A percentile compares a stretch with the other conserved stretches of the same genome.
phyloP scores from a whole-genome alignment of 2,329 filamentous ascomycete species.

The Didymella pomorum region DNA sequence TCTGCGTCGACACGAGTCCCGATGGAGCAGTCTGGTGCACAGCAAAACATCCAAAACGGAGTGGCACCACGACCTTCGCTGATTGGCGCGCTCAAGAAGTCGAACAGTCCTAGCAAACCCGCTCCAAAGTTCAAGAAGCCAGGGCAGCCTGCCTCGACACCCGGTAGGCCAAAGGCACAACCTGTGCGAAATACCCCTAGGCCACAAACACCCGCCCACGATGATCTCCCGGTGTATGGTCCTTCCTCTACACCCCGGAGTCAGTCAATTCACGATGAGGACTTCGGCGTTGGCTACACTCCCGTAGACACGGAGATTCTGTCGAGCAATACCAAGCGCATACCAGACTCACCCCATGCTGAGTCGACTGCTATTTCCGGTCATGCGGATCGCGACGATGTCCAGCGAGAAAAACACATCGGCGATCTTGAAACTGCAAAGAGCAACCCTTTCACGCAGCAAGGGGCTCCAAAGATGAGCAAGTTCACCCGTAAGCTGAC shows the following conservation, averaged over 20 bases:
- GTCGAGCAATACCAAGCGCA: conserved; percentile 54
- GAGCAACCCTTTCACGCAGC: conserved; percentile 39
- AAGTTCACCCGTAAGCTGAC: conserved; percentile 41
- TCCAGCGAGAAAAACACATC: conserved; percentile 41
- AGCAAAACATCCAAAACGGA: conserved; percentile 7
- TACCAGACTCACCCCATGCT: conserved; percentile 52
- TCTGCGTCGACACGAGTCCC: not conserved
- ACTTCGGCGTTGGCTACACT: conserved; percentile 13
- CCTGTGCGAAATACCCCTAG: conserved; percentile 10
- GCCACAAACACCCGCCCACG: conserved; percentile 20
- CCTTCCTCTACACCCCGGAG: conserved; percentile 26
- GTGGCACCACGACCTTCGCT: conserved; percentile 18
- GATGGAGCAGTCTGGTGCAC: not conserved
- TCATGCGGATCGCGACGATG: conserved; percentile 38
- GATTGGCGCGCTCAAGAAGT: conserved; percentile 26
- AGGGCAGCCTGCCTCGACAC: conserved; percentile 27
- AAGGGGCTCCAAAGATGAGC: conserved; percentile 22
- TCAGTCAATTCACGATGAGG: conserved; percentile 7
- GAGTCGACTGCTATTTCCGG: conserved; percentile 52
- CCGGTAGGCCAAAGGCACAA: conserved; percentile 17
- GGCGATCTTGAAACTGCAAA: conserved; percentile 39
- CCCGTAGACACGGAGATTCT: conserved; percentile 34
- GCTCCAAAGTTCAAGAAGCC: conserved; percentile 30
- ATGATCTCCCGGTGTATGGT: conserved; percentile 8
- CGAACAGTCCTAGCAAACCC: conserved; percentile 11